Evolutionary conservation across 176 grass and related monocot genomes (phyloP).

Genomic region (Bolboschoenus planiculmis): DNA sequence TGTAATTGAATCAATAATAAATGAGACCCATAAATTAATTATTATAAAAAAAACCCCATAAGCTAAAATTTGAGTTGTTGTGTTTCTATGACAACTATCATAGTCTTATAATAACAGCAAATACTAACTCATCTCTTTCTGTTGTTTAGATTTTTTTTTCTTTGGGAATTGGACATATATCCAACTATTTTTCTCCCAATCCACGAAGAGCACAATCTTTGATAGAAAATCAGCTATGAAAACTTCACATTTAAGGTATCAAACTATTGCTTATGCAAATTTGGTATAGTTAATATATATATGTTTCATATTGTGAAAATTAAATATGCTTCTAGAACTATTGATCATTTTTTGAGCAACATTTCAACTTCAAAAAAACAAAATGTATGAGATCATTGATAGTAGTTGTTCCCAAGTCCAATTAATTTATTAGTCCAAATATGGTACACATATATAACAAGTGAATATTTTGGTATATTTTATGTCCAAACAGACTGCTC

Average conservation of each 20-base stretch:
- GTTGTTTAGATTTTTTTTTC: neutral
- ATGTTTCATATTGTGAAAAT: neutral
- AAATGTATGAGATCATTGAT: neutral
- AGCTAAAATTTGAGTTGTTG: no score
- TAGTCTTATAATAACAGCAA: no score
- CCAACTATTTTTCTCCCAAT: neutral
- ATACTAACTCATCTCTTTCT: no score
- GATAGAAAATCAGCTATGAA: neutral
- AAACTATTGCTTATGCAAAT: neutral
- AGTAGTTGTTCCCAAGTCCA: neutral
- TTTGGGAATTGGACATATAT: neutral
- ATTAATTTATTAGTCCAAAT: neutral
- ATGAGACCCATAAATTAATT: no score
- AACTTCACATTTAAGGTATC: neutral
- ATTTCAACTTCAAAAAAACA: neutral
- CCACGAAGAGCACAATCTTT: no score
- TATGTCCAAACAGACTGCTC: neutral
- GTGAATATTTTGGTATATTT: neutral
- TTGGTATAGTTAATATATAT: neutral
- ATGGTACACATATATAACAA: neutral
- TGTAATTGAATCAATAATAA: no score
- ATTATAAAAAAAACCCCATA: no score
- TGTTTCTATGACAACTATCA: no score
- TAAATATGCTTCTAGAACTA: neutral
- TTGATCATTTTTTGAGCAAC: constrained; percentile 1